These are phyloP conservation scores for Mycosphaerella arachidis DNA, from an alignment of 2,329 filamentous ascomycete species.

Conservation along the genomic window DNA sequence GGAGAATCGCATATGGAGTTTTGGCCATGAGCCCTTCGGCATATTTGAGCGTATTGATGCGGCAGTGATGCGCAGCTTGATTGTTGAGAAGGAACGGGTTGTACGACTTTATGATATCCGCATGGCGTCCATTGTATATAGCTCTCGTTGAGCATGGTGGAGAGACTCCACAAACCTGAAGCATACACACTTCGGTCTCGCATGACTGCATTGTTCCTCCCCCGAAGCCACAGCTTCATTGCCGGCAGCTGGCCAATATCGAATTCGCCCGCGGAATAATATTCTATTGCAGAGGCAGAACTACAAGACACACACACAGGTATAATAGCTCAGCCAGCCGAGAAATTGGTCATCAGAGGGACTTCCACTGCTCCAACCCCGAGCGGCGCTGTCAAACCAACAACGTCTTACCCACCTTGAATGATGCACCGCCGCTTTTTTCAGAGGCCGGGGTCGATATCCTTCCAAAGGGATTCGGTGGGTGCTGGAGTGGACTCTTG, in stretches of 20 bases:
- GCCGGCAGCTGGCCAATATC: neutral
- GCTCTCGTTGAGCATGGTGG: neutral
- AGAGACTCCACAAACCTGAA: neutral
- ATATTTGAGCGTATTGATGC: neutral
- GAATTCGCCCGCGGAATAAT: neutral
- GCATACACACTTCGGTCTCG: neutral
- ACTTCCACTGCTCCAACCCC: neutral
- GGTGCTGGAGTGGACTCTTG: conserved; percentile 1
- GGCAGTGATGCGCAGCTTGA: neutral
- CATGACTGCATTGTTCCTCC: neutral
- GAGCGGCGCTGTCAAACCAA: neutral
- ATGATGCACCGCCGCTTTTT: neutral
- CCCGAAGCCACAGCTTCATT: neutral
- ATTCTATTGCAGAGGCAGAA: no score
- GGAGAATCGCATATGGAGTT: neutral
- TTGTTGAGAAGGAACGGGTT: neutral
- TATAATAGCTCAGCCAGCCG: neutral
- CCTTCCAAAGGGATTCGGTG: neutral
- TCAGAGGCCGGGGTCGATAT: conserved; percentile 2
- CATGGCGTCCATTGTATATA: neutral
- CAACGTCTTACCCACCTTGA: neutral
- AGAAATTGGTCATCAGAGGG: neutral
- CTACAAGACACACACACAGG: no score
- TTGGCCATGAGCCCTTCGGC: neutral
- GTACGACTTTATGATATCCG: neutral